A percentile compares a stretch with the other conserved stretches of the same genome.
Evolutionary conservation across 108 stramenopile species (phyloP).

Genomic region (Cyclotella choctawhatcheeana): DNA sequence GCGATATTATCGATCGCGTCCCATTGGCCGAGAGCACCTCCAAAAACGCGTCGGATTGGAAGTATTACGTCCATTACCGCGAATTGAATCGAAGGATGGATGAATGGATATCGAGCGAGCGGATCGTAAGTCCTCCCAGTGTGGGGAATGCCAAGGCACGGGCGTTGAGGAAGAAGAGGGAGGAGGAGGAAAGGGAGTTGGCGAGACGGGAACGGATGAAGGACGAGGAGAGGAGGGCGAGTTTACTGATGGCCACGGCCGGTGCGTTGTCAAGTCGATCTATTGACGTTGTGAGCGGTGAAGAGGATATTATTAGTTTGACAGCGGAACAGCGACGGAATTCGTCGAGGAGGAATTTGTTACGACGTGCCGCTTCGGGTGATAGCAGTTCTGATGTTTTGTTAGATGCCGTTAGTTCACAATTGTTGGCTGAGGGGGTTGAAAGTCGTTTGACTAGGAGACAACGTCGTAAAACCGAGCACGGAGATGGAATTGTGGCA

Average conservation of each 20-base stretch:
- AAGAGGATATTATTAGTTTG: not conserved
- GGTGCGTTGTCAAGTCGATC: not conserved
- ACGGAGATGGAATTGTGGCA: slow-evolving; percentile 6
- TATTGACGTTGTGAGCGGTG: not conserved
- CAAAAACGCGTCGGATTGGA: slow-evolving; percentile 50
- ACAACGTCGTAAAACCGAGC: slow-evolving; percentile 18
- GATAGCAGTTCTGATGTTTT: not conserved
- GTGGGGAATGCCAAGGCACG: slow-evolving; percentile 86
- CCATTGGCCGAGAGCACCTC: slow-evolving; percentile 25
- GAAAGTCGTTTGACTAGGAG: slow-evolving; percentile 24
- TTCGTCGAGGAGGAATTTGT: not conserved
- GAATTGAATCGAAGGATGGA: slow-evolving; percentile 99
- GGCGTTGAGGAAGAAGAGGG: slow-evolving; percentile 65
- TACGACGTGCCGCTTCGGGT: slow-evolving; percentile 2
- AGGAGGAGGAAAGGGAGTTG: slow-evolving; percentile 38
- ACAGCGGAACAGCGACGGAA: not conserved
- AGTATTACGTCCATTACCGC: slow-evolving; percentile 97
- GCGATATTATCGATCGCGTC: slow-evolving; percentile 86
- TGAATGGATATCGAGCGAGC: slow-evolving; percentile 91
- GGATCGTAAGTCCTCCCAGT: slow-evolving; percentile 79
- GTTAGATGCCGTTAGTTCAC: slow-evolving; percentile 5
- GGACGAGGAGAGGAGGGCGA: slow-evolving; percentile 9
- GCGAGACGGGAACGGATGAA: slow-evolving; percentile 21
- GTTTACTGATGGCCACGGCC: slow-evolving; percentile 27
- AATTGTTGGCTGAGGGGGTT: not conserved